Base-by-base conservation (phyloP, 805 yeast species). In the Pachysolen tannophilus region DNA sequence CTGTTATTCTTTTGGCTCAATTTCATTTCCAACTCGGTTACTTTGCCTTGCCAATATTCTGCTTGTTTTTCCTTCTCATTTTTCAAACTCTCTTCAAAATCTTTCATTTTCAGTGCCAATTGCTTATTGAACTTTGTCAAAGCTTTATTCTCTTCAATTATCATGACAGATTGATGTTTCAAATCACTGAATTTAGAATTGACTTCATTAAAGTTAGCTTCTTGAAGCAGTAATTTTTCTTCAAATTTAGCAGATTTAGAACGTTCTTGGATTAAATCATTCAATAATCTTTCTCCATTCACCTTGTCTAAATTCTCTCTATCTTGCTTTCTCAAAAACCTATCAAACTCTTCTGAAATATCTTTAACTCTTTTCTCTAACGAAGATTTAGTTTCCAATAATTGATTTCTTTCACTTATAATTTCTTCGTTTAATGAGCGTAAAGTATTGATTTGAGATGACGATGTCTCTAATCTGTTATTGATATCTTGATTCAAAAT, bases 121-220 rank as follows among this genome's bases (percentile, higher is more conserved):
- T 75, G 74, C 24, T 56, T 56, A 45, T 79, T 75, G 40, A 65
- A 67, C 41, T 66, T 77, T 19, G 69, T 72, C 28, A 82, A 50
- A 2, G 81, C 69, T 46, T 75, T 77, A 47, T 78, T 81, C 49
- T 82, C 92, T 52, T 82, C 85, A 17, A 63, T 57, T 4, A 77
- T 54, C 33, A 76, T 73, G 38, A 78, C 59, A 26, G 71, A 67
- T 30, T 75, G 75, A 30, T 70, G 69, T 40, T 76, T 69, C 36
- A 69, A 60, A 10, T 52, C 52, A 28, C 61, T 65, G 38, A 52
- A 45, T 13, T 43, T 19, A 3, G 44, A 37, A 16, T 44, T 49
- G 35, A 58, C 45, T 5, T 49, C 45, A 5, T 53, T 44, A 14
- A 55, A 39, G 14, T 45, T 35, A 3, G 32, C 19, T 30, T 52